Evolutionary conservation across 2,329 filamentous ascomycete genomes (phyloP), one percentile per base, ranked within the genome.

Genomic region (Phoma sp.): DNA sequence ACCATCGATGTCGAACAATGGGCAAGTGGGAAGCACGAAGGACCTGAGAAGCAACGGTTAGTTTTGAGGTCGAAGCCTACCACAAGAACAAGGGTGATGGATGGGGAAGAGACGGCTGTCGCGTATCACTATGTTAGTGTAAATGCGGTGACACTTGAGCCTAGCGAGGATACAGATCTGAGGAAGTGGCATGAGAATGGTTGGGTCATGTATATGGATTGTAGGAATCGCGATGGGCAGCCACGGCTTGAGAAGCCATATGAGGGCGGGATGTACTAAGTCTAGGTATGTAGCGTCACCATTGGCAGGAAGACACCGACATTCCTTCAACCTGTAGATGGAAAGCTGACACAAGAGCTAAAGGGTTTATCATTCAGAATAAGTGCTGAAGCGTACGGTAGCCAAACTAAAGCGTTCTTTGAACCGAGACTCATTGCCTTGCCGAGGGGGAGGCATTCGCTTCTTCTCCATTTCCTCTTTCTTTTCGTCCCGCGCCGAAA

Each of bases 151-250:
- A 74, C 71, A 7, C 50, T 75, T 7, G 67, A 72, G 32, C 55
- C 55, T 3, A 56, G 57, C 3, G 65, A 66, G 5, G 68, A 65
- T 0, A 58, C 70, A 4, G 67, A 73, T 49, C 52, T 74, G 40
- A 65, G 53, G 6, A 68, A 68, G 53, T 73, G 67, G 67, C 65
- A 72, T 52, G 69, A 74, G 29, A 68, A 73, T 11, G 62, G 61
- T 0, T 74, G 71, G 71, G 39, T 75, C 3, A 52, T 52, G 9
- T 75, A 74, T 42, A 47, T 70, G 4, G 65, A 74, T 37, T 60
- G 42, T 25, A 55, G 56, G 43, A 33, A 56, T 18, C 34, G 23
- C 6, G 51, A 48, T 12, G 48, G 42, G n/a, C 18, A 9, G 3
- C 18, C 37, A 12, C 47, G 42, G 4, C 21, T 17, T 5, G 52